Conservation (phyloP, 352 stramenopile species). For the Phytophthora tubulina region DNA sequence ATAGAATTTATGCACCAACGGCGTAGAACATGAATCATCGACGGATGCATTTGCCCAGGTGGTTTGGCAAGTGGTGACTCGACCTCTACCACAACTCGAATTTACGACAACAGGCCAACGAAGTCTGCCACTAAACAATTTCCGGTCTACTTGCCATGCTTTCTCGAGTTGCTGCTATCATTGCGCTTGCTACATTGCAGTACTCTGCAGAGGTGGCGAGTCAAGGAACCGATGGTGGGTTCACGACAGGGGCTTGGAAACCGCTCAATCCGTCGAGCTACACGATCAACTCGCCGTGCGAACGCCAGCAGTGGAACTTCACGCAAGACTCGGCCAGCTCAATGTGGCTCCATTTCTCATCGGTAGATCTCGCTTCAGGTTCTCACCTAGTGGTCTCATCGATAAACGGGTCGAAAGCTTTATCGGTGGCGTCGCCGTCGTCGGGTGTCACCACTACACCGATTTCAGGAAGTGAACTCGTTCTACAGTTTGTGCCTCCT, state of each 20-base stretch:
- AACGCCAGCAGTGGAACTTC: conserved; percentile 59
- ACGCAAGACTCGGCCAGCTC: conserved; percentile 53
- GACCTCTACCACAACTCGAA: conserved; percentile 5
- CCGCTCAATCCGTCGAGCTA: conserved; percentile 45
- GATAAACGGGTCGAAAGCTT: conserved; percentile 42
- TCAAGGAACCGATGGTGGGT: conserved; percentile 47
- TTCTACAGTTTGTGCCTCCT: conserved; percentile 57
- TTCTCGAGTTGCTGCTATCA: conserved; percentile 7
- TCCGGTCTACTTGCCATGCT: conserved; percentile 15
- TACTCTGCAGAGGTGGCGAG: not conserved
- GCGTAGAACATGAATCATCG: conserved; percentile 14
- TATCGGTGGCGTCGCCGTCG: conserved; percentile 36
- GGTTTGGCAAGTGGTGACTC: not conserved
- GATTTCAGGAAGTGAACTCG: conserved; percentile 46
- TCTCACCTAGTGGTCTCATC: conserved; percentile 53
- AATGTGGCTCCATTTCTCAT: conserved; percentile 54
- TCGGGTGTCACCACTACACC: conserved; percentile 41
- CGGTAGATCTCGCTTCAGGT: conserved; percentile 40
- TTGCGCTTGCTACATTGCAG: conserved; percentile 5
- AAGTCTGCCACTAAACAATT: conserved; percentile 18
- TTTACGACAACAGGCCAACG: conserved; percentile 19
- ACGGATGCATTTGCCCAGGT: conserved; percentile 14
- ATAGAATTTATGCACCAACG: not conserved
- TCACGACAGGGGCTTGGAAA: conserved; percentile 45
- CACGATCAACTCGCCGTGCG: conserved; percentile 47